phyloP scores from a whole-genome alignment of 306 rosid species.

The Dalbergia cultrata region DNA sequence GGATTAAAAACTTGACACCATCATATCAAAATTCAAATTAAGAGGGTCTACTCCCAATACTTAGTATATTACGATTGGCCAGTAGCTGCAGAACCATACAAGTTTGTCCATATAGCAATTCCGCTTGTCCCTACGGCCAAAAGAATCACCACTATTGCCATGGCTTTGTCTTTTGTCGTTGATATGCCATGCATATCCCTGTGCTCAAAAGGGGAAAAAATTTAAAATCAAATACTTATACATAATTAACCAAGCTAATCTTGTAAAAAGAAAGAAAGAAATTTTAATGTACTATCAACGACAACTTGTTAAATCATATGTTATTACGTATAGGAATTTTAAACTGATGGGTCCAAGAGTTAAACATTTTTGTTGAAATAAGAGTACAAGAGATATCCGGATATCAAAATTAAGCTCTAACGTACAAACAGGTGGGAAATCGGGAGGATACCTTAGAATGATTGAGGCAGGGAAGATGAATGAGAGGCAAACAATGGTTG shows the following conservation, averaged over 20 bases:
- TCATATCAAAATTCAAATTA: no score
- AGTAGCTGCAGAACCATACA: conserved; percentile 21
- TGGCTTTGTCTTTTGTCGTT: conserved; percentile 47
- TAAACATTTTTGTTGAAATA: no score
- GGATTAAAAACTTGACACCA: no score
- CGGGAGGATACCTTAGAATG: conserved; percentile 54
- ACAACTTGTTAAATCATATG: no score
- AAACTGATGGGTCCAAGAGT: no score
- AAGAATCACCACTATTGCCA: conserved; percentile 48
- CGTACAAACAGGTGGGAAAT: background rate
- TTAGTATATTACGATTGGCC: no score
- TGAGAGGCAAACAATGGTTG: conserved; percentile 61
- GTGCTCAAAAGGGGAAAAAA: background rate
- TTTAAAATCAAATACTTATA: background rate
- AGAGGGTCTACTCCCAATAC: no score
- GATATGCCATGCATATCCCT: conserved; percentile 53
- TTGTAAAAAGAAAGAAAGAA: no score
- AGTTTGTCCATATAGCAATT: conserved; percentile 57
- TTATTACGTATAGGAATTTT: no score
- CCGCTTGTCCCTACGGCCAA: conserved; percentile 54
- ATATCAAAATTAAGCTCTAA: no score
- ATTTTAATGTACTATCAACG: no score
- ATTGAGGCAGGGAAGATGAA: conserved; percentile 68
- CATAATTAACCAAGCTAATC: background rate
- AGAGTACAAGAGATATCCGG: no score